A percentile compares a stretch with the other conserved stretches of the same genome.
These are phyloP conservation scores for Aspergillus mulundensis DNA, from an alignment of 495 filamentous ascomycete genomes.

Conservation along the genomic window DNA sequence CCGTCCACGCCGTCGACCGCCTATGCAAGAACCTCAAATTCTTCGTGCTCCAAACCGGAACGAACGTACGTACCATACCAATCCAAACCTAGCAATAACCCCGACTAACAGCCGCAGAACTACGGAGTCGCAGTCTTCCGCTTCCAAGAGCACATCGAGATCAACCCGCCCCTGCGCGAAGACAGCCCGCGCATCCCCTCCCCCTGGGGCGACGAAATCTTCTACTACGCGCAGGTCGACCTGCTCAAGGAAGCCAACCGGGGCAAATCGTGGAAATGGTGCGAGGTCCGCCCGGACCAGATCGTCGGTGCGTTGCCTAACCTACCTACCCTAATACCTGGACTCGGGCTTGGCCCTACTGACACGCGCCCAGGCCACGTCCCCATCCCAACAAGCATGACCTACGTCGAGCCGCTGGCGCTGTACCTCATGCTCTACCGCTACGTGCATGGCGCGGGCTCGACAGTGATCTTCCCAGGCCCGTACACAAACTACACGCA, in stretches of 20 bases:
- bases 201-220: conserved; percentile 39
- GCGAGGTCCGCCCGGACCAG: conserved; percentile 43
- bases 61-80: conserved; percentile 21
- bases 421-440: conserved; percentile 38
- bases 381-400: conserved; percentile 15
- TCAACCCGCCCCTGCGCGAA: conserved; percentile 32
- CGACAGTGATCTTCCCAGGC: conserved; percentile 35
- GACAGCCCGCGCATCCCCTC: conserved; percentile 32
- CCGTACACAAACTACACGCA: conserved; percentile 16
- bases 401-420: conserved; percentile 30
- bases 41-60: conserved; percentile 39
- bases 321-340: too few species aligned
- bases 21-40: conserved; percentile 32
- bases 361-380: conserved; percentile 7
- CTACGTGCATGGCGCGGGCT: conserved; percentile 25
- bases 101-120: conserved; percentile 5
- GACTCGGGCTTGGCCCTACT: too few species aligned
- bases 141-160: conserved; percentile 19
- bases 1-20: conserved; percentile 17
- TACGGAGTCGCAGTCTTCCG: conserved; percentile 39
- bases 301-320: conserved; percentile 42
- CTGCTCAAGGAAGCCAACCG: conserved; percentile 27
- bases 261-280: conserved; percentile 42
- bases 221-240: conserved; percentile 47
- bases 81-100: background rate